phyloP scores from a whole-genome alignment of 2,329 filamentous ascomycete species.

The Pseudogymnoascus sp. region DNA sequence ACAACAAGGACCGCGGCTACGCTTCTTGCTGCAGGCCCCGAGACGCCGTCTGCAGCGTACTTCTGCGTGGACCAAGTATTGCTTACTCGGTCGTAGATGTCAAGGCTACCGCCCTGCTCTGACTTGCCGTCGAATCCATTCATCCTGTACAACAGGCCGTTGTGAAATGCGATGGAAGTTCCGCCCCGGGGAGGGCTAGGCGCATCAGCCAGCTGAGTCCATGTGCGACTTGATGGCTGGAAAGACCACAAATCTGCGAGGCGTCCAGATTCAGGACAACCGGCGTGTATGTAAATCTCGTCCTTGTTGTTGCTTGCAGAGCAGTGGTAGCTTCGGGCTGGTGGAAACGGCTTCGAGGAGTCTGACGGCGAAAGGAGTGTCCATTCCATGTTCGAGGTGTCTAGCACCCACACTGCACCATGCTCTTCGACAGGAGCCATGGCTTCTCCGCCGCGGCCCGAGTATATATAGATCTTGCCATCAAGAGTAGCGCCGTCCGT shows the following conservation, averaged over 20 bases:
- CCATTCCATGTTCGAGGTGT: conserved; percentile 37
- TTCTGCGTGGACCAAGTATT: conserved; percentile 22
- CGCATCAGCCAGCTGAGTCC: conserved; percentile 45
- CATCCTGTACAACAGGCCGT: conserved; percentile 45
- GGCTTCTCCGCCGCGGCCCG: conserved; percentile 49
- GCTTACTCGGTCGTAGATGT: conserved; percentile 32
- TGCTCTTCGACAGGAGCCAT: conserved; percentile 53
- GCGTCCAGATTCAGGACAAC: conserved; percentile 48
- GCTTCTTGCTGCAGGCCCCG: conserved; percentile 28
- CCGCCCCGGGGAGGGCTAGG: conserved; percentile 46
- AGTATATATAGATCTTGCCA: conserved; percentile 49
- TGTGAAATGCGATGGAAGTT: conserved; percentile 35
- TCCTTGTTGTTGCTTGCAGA: conserved; percentile 31
- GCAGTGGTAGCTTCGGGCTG: conserved; percentile 48
- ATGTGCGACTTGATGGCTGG: conserved; percentile 34
- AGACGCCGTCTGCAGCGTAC: conserved; percentile 22
- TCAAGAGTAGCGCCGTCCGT: conserved; percentile 38
- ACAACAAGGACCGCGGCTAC: conserved; percentile 25
- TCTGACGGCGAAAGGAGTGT: conserved; percentile 32
- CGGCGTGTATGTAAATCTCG: conserved; percentile 51
- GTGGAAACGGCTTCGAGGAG: conserved; percentile 32
- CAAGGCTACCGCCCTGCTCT: conserved; percentile 50
- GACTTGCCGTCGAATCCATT: conserved; percentile 54
- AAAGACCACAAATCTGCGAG: conserved; percentile 55
- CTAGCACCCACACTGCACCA: conserved; percentile 49